These are phyloP conservation scores for Diutina ranongensis DNA, from an alignment of 1,139 yeast genomes.

Conservation along the genomic window DNA sequence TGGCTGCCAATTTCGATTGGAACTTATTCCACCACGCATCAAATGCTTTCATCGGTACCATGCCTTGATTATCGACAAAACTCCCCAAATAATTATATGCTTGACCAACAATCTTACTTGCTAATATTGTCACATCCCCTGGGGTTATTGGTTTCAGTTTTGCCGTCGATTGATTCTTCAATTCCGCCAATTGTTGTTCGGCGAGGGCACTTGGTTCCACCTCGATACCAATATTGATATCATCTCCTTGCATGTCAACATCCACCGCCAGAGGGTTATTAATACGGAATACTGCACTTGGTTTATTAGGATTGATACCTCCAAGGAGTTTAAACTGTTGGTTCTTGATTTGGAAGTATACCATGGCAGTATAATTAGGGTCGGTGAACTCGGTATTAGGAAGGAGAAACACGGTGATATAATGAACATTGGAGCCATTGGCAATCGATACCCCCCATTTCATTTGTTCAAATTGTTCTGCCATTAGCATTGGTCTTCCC, in stretches of 20 bases:
- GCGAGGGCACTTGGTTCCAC: constrained; percentile 67
- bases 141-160: constrained; percentile 14
- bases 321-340: constrained; percentile 74
- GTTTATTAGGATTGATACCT: constrained; percentile 59
- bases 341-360: constrained; percentile 77
- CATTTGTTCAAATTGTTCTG: constrained; percentile 50
- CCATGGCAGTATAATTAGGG: constrained; percentile 63
- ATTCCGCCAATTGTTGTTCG: constrained; percentile 35
- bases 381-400: constrained; percentile 61
- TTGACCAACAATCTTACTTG: constrained; percentile 80
- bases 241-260: constrained; percentile 21
- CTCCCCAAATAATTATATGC: constrained; percentile 87
- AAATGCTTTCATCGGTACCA: constrained; percentile 78
- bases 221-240: constrained; percentile 66
- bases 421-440: constrained; percentile 56
- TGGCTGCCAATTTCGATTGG: constrained; percentile 57
- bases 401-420: constrained; percentile 62
- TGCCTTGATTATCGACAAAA: constrained; percentile 65
- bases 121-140: constrained; percentile 38
- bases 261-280: constrained; percentile 26
- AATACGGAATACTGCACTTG: constrained; percentile 83
- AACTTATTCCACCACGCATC: constrained; percentile 97
- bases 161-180: too few species aligned
- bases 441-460: constrained; percentile 52
- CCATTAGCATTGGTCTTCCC: constrained; percentile 43